Evolutionary conservation across 2,329 filamentous ascomycete genomes (phyloP), one percentile per base, ranked within the genome.

Genomic region (Aspergillus tamarii): DNA sequence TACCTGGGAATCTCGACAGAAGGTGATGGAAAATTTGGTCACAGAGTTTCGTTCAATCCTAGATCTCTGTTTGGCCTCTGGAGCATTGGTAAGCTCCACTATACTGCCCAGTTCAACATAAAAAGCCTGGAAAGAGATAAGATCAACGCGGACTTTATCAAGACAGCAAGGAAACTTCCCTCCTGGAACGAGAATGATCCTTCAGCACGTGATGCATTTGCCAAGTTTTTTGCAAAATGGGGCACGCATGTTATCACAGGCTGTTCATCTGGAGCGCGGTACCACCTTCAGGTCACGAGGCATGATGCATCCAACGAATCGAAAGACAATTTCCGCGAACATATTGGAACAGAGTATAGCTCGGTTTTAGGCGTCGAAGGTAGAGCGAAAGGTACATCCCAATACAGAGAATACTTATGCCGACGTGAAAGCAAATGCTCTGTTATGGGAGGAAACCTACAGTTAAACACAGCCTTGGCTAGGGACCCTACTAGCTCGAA

Each of bases 191-290:
- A 53, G 48, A 53, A 53, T 53, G 30, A 53, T 53, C 6, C 48
- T 53, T 53, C 48, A 53, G 48, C 48, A 53, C 8, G 48, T 16
- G 23, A 53, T 53, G 48, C 48, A 53, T 53, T 53, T 32, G 48
- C 48, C 23, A 53, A 53, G 23, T 30, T 53, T 30, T 53, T 53
- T 53, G 48, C 48, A 11, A 32, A 53, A 53, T 53, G 48, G 48
- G 48, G 48, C 48, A 53, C 48, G 28, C 48, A 53, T 53, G 30
- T 53, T 53, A 53, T 53, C 48, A 53, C 48, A 53, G 48, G 48
- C 19, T 53, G 48, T 53, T 53, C 48, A 26, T 53, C 48, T 53
- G 48, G 48, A 53, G 48, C 48, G 4, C 48, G 11, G 48, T 53
- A 53, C 48, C 48, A 30, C 48, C 48, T 53, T 26, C 48, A 53